These are phyloP conservation scores for Boletus sp. DNA, from an alignment of 768 basidiomycete species.

Conservation along the genomic window DNA sequence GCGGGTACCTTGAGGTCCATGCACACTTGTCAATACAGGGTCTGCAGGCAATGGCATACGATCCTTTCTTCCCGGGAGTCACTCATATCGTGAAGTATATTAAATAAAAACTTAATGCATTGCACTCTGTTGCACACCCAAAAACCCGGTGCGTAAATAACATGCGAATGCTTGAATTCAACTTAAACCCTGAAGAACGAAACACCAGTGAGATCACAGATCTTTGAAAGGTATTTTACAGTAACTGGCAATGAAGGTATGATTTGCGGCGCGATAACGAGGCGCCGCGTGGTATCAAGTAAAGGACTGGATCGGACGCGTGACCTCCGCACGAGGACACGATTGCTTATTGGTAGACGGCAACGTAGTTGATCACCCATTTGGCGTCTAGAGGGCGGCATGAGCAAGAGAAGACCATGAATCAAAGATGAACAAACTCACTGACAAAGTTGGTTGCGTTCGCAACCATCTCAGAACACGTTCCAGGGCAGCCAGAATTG, in stretches of 20 bases:
- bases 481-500: conserved; percentile 36
- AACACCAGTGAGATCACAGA: neutral
- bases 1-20: too few species aligned
- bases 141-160: neutral
- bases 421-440: conserved; percentile 21
- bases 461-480: conserved; percentile 45
- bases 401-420: neutral
- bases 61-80: too few species aligned
- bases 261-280: neutral
- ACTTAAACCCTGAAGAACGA: neutral
- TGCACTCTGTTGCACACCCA: neutral
- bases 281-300: neutral
- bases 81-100: too few species aligned
- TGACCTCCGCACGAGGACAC: neutral
- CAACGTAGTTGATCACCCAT: conserved; percentile 55
- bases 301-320: neutral
- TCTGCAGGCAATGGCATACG: too few species aligned
- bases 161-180: neutral
- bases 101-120: too few species aligned
- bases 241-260: neutral
- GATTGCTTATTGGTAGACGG: conserved; percentile 42
- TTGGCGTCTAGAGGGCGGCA: conserved; percentile 40
- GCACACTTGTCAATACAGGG: too few species aligned
- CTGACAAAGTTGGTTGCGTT: conserved; percentile 53
- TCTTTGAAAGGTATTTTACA: too few species aligned